Evolutionary conservation across 1,284 basidiomycete genomes (phyloP).

Genomic region (Pseudozyma sp.): DNA sequence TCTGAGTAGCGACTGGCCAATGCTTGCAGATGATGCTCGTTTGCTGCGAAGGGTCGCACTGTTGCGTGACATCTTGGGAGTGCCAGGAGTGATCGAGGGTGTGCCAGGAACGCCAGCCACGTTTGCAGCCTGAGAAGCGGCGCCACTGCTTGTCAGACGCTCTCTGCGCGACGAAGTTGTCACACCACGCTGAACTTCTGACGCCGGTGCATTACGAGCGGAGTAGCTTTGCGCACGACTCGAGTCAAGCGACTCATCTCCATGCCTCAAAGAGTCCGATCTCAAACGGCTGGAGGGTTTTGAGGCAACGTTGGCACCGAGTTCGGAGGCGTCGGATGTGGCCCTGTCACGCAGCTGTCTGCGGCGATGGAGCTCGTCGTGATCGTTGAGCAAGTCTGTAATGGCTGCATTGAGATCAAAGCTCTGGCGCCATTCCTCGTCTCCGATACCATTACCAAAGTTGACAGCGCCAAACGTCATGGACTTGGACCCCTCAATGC

Average conservation of each 20-base stretch:
- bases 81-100: conserved; percentile 11
- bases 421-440: conserved; percentile 52
- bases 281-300: conserved; percentile 11
- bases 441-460: conserved; percentile 27
- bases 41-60: conserved; percentile 40
- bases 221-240: conserved; percentile 1
- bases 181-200: conserved; percentile 14
- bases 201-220: conserved; percentile 4
- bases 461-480: conserved; percentile 37
- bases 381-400: conserved; percentile 59
- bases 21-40: conserved; percentile 72
- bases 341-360: conserved; percentile 39
- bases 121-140: conserved; percentile 7
- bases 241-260: conserved; percentile 17
- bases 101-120: conserved; percentile 6
- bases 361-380: conserved; percentile 49
- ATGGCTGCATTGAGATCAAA: conserved; percentile 65
- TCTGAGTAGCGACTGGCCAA: conserved; percentile 64
- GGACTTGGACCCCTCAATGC: conserved; percentile 30
- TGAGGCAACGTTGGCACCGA: conserved; percentile 1
- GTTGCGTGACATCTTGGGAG: conserved; percentile 30
- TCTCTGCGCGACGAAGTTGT: conserved; percentile 24
- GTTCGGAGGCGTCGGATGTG: conserved; percentile 33
- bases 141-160: conserved; percentile 26
- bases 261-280: conserved; percentile 20